Evolutionary conservation across 2,329 filamentous ascomycete genomes (phyloP).

Genomic region (Apiospora rasikravindrae): DNA sequence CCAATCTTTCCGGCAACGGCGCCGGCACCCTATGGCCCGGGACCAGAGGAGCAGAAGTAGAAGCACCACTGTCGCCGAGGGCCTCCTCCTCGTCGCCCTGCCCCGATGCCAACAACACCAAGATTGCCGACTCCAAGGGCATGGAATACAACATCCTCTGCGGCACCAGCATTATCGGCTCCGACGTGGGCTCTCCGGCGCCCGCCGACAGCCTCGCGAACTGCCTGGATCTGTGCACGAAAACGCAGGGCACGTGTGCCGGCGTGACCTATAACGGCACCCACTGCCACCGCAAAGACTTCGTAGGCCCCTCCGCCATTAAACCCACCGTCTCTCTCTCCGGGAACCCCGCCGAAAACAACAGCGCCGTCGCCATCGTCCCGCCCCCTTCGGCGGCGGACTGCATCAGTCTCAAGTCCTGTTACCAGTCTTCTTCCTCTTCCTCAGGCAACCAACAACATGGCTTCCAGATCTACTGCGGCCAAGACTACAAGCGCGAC

Average conservation of each 20-base stretch:
- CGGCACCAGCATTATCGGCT: not conserved
- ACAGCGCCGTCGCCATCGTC: not conserved
- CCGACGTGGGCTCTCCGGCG: not conserved
- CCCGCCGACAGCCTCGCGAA: not conserved
- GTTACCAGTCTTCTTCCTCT: not conserved
- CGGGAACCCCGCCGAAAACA: not conserved
- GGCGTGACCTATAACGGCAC: not conserved
- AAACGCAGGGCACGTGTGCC: not conserved
- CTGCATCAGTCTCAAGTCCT: not conserved
- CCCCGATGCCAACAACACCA: constrained; percentile 2
- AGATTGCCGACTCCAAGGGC: not conserved
- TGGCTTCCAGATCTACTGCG: not conserved
- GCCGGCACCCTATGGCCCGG: not conserved
- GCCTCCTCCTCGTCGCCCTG: not conserved
- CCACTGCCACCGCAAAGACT: not conserved
- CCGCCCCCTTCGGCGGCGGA: not conserved
- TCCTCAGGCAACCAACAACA: not conserved
- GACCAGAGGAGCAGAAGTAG: too few species aligned
- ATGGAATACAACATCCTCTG: not conserved
- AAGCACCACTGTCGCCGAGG: too few species aligned
- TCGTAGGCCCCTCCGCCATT: not conserved
- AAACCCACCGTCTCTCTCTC: not conserved
- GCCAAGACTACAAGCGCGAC: not conserved
- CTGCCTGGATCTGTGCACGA: not conserved
- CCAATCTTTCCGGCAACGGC: not conserved